Conservation (phyloP, 2,329 filamentous ascomycete species). For the Ramichloridium luteum region DNA sequence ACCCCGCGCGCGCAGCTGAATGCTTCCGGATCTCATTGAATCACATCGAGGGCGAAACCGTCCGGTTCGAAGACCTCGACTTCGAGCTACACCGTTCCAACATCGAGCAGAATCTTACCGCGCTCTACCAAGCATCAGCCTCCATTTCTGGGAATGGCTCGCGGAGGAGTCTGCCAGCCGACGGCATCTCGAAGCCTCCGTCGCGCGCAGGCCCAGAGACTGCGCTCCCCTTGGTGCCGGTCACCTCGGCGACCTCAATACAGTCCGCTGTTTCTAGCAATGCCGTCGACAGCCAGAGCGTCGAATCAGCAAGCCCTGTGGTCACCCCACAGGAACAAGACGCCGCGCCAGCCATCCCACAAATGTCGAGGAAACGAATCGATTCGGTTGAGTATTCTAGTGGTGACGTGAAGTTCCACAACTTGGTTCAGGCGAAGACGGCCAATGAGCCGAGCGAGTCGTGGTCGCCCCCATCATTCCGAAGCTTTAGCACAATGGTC, state of each 20-base stretch:
- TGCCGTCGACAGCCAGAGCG: not conserved
- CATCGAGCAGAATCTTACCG: not conserved
- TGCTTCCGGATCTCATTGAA: slow-evolving; percentile 15
- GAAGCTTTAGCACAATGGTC: slow-evolving; percentile 1
- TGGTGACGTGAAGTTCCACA: not conserved
- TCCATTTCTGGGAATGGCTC: not conserved
- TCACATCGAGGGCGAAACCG: not conserved
- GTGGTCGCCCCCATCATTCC: not conserved
- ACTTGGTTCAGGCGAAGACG: too few relatives aligned
- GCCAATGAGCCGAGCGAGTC: not conserved
- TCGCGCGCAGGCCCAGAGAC: too few relatives aligned
- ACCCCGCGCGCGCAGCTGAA: slow-evolving; percentile 12
- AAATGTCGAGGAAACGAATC: not conserved
- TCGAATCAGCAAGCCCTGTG: not conserved
- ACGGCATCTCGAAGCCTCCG: not conserved
- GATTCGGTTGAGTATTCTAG: not conserved
- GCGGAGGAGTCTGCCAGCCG: not conserved
- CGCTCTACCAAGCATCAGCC: not conserved
- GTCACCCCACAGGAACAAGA: too few relatives aligned
- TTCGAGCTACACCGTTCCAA: not conserved
- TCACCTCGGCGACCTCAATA: too few relatives aligned
- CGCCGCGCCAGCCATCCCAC: not conserved
- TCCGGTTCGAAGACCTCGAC: not conserved
- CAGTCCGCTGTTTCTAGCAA: not conserved
- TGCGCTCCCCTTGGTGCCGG: too few relatives aligned